Percentiles rank a stretch among this genome's conserved stretches.
Conservation (phyloP, 345 rosid genomes). For the Euphorbia tirucalli region DNA sequence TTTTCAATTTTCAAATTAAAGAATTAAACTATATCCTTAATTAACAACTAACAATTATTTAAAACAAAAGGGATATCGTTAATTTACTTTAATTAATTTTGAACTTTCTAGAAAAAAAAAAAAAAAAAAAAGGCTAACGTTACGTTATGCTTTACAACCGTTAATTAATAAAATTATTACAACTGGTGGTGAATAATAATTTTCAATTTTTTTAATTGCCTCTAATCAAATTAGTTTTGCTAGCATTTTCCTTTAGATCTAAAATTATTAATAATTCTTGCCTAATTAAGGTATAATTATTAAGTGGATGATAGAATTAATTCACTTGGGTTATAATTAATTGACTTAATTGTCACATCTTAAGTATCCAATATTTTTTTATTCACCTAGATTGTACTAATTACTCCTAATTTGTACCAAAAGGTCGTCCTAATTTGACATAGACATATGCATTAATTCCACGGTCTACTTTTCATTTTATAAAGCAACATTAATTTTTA, state of each 20-base stretch:
- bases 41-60: no score
- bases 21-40: no score
- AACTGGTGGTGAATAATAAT: no score
- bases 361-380: not conserved
- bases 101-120: no score
- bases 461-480: not conserved
- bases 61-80: no score
- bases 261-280: not conserved
- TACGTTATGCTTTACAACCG: no score
- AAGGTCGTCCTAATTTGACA: slow-evolving; percentile 13
- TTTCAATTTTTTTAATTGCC: not conserved
- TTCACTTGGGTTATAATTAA: slow-evolving; percentile 7
- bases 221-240: not conserved
- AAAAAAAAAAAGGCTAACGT: no score
- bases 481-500: not conserved
- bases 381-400: not conserved
- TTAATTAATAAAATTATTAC: no score
- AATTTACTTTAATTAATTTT: no score
- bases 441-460: not conserved
- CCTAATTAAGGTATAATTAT: not conserved
- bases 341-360: slow-evolving; percentile 23
- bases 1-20: no score
- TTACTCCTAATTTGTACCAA: slow-evolving; percentile 5
- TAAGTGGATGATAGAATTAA: slow-evolving; percentile 10
- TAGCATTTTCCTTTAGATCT: not conserved